Evolutionary conservation across 2,329 filamentous ascomycete species (phyloP).

Genomic region (Aspergillus quadricinctus): DNA sequence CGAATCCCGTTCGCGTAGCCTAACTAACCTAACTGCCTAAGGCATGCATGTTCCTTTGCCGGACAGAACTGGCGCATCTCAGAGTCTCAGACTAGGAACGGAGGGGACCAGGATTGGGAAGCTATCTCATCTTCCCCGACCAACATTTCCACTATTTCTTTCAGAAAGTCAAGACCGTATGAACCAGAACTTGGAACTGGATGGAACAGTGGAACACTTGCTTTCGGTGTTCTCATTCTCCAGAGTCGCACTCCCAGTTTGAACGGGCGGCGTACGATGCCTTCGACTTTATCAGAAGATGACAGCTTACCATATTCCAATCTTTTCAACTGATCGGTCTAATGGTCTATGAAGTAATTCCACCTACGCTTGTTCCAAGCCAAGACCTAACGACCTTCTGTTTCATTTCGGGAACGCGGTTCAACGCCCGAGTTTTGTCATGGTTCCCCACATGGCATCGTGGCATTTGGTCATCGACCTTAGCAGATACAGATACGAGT

Average conservation of each 20-base stretch:
- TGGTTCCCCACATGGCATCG: conserved; percentile 14
- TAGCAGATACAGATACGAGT: background rate
- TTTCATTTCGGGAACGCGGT: conserved; percentile 21
- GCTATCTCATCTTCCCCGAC: conserved; percentile 6
- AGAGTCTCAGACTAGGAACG: background rate
- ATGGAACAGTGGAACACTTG: background rate
- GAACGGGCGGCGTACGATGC: background rate
- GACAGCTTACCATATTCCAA: conserved; percentile 6
- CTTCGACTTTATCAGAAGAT: background rate
- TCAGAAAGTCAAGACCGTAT: background rate
- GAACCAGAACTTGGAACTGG: background rate
- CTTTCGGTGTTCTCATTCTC: conserved; percentile 6
- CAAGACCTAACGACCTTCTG: conserved; percentile 14
- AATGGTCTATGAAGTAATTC: background rate
- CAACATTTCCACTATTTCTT: background rate
- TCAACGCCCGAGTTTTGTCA: conserved; percentile 18
- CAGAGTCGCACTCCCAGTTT: background rate
- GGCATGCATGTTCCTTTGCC: background rate
- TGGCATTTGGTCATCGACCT: background rate
- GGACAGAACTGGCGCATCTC: too few relatives aligned
- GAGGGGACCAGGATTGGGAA: conserved; percentile 2
- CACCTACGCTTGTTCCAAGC: conserved; percentile 13
- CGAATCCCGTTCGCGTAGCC: background rate
- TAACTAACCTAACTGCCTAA: background rate
- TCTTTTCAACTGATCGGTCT: too few relatives aligned